Base-by-base conservation (phyloP, 495 filamentous ascomycete species). In the Tuber melanosporum region DNA sequence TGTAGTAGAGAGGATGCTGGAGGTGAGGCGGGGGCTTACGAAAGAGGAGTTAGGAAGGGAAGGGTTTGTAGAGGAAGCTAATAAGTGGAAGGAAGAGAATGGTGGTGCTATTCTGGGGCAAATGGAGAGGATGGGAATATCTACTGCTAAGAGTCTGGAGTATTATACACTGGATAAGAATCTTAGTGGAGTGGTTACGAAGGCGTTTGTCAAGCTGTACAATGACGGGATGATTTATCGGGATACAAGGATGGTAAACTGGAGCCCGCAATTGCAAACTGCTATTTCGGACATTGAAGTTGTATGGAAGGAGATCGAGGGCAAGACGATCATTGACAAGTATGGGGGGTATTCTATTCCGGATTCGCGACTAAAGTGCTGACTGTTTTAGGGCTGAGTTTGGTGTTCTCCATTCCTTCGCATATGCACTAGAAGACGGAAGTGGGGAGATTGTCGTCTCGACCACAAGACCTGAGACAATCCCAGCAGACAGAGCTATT, bases 391-490 rank as follows among this genome's bases (percentile, higher is more conserved):
- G 82, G 41, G 82, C 79, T 14, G 75, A 80, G 70, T 83, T 83
- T 71, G 82, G 82, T 57, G 84, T 93, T 92, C 82, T 92, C 89
- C 85, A 88, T 90, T 73, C 84, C 90, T 81, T 91, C 88, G 76
- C 88, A 91, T 86, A 93, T 92, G 87, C 88, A 88, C 82, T 94
- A 91, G 83, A 88, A 87, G 75, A 90, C 91, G 72, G 92, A 88
- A 66, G 85, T 86, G 36, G 87, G 88, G 89, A 87, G 62, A 91
- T 94, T 75, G 90, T 92, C 80, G 91, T 94, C 79, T 92, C 92
- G 66, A 94, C 92, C 19, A 94, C 92, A 72, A 89, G 92, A 85
- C 89, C 89, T 12, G 92, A 94, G 85, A 94, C 92, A n/a, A 93
- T 94, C 89, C 87, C 93, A 26, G 92, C 92, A 82, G 92, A 94